These are phyloP conservation scores for Acer negundo DNA, from an alignment of 345 rosid genomes.

Conservation along the genomic window DNA sequence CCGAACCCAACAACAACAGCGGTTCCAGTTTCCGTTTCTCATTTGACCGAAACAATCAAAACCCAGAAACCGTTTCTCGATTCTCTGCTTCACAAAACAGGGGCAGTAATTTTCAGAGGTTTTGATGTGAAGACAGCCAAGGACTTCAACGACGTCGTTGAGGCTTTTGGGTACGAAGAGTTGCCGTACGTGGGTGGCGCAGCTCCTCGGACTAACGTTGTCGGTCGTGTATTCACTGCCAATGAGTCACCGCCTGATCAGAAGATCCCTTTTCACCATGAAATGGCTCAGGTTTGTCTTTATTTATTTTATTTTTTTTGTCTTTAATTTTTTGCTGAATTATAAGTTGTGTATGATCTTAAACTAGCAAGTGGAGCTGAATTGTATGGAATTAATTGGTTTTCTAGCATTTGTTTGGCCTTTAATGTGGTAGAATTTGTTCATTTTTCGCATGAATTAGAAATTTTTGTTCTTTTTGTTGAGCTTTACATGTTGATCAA, in stretches of 20 bases:
- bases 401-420: background rate
- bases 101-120: conserved; percentile 73
- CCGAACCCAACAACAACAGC: conserved; percentile 22
- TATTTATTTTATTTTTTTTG: background rate
- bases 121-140: conserved; percentile 59
- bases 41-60: conserved; percentile 37
- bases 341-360: no score
- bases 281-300: conserved; percentile 81
- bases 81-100: conserved; percentile 58
- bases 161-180: conserved; percentile 86
- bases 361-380: background rate
- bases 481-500: background rate
- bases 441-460: background rate
- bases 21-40: conserved; percentile 28
- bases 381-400: background rate
- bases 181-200: conserved; percentile 92
- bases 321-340: no score
- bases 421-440: background rate
- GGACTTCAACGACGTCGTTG: conserved; percentile 85
- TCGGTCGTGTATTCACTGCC: conserved; percentile 88
- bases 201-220: conserved; percentile 76
- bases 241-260: conserved; percentile 94
- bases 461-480: background rate
- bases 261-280: conserved; percentile 91
- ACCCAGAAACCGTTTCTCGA: conserved; percentile 53